phyloP scores from a whole-genome alignment of 495 filamentous ascomycete species.

The Penicillium crystallinum region DNA sequence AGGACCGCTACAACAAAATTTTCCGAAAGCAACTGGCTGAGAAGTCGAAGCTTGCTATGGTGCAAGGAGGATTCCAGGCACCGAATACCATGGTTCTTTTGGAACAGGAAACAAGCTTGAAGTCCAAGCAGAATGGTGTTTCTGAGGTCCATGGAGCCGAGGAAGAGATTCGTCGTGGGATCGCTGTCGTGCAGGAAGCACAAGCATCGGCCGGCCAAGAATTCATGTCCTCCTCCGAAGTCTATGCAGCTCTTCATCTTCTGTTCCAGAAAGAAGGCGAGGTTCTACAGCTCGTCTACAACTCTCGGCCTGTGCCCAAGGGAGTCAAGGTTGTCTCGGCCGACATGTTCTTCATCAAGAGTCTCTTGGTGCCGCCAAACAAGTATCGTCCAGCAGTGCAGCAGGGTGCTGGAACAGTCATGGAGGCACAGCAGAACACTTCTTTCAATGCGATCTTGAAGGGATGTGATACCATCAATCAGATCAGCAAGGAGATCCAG shows the following conservation, averaged over 20 bases:
- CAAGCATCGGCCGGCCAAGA: slow-evolving; percentile 46
- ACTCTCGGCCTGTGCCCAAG: slow-evolving; percentile 55
- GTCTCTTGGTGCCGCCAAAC: slow-evolving; percentile 83
- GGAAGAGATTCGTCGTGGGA: slow-evolving; percentile 61
- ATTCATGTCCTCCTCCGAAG: slow-evolving; percentile 70
- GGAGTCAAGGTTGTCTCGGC: slow-evolving; percentile 52
- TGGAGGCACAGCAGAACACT: slow-evolving; percentile 80
- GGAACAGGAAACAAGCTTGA: slow-evolving; percentile 35
- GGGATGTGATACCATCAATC: slow-evolving; percentile 61
- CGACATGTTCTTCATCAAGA: slow-evolving; percentile 91
- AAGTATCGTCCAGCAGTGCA: slow-evolving; percentile 85
- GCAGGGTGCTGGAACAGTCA: slow-evolving; percentile 68
- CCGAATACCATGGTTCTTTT: slow-evolving; percentile 55
- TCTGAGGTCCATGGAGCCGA: slow-evolving; percentile 50
- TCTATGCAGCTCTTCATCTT: slow-evolving; percentile 65
- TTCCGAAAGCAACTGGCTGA: slow-evolving; percentile 72
- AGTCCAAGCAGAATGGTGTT: slow-evolving; percentile 29
- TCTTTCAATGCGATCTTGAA: slow-evolving; percentile 77
- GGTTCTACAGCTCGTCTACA: slow-evolving; percentile 75
- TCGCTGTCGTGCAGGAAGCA: slow-evolving; percentile 28
- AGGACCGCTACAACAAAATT: slow-evolving; percentile 85
- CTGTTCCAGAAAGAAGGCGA: slow-evolving; percentile 86
- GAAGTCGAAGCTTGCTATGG: slow-evolving; percentile 71
- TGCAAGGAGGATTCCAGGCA: slow-evolving; percentile 60
- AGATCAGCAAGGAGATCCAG: slow-evolving; percentile 69